Evolutionary conservation across 768 basidiomycete genomes (phyloP).

Genomic region (Astraeus odoratus): DNA sequence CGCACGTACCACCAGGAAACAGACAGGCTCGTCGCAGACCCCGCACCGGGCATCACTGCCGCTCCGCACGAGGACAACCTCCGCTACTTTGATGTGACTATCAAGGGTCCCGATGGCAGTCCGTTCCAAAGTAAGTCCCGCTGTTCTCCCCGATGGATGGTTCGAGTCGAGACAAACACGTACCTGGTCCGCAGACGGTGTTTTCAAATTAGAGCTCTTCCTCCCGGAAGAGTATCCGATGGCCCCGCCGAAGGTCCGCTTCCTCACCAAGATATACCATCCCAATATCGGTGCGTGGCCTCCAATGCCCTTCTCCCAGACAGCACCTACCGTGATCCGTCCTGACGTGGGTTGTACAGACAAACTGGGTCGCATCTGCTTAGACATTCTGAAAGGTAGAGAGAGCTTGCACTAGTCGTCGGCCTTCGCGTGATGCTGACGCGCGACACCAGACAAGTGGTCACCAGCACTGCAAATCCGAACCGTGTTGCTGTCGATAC

Average conservation of each 20-base stretch:
- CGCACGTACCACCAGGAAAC: slow-evolving; percentile 66
- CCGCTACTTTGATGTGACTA: slow-evolving; percentile 97
- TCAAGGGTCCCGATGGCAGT: slow-evolving; percentile 89
- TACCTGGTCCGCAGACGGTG: slow-evolving; percentile 51
- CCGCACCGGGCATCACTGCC: slow-evolving; percentile 96
- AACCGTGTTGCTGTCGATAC: slow-evolving; percentile 92
- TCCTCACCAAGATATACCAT: slow-evolving; percentile 97
- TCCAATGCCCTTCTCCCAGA: neutral
- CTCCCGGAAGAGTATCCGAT: slow-evolving; percentile 99
- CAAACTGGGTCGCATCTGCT: slow-evolving; percentile 96
- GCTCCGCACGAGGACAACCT: slow-evolving; percentile 95
- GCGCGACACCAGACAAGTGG: slow-evolving; percentile 81
- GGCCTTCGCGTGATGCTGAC: neutral
- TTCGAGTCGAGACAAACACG: slow-evolving; percentile 3
- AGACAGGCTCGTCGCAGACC: slow-evolving; percentile 91
- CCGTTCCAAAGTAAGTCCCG: slow-evolving; percentile 76
- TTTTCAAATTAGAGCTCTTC: slow-evolving; percentile 95
- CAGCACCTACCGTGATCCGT: neutral
- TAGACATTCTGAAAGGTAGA: slow-evolving; percentile 93
- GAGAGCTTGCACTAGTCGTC: neutral
- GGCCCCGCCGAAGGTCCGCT: slow-evolving; percentile 97
- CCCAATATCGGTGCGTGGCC: slow-evolving; percentile 90
- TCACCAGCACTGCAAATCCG: slow-evolving; percentile 98
- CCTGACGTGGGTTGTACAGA: slow-evolving; percentile 42
- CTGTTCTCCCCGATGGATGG: neutral